Evolutionary conservation across 352 stramenopile species (phyloP).

Genomic region (Pythium graminicola): DNA sequence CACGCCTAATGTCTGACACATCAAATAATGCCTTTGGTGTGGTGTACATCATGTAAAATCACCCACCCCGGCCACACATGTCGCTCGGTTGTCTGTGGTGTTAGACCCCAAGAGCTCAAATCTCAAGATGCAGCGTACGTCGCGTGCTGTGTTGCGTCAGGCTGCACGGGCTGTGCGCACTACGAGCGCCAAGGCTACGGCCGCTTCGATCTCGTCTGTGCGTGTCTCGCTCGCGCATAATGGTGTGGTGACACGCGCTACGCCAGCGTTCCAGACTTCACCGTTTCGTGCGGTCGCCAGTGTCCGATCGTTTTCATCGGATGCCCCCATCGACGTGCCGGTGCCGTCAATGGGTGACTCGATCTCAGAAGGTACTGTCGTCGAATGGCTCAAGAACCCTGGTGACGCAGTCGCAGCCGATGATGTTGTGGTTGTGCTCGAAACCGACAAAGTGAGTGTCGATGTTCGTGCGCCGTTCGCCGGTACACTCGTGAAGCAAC

Average conservation of each 20-base stretch:
- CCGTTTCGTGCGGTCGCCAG: slow-evolving; percentile 15
- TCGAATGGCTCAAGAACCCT: slow-evolving; percentile 92
- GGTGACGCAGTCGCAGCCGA: slow-evolving; percentile 92
- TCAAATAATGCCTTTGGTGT: not conserved
- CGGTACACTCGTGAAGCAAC: slow-evolving; percentile 88
- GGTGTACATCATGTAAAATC: not conserved
- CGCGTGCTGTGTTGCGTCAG: slow-evolving; percentile 18
- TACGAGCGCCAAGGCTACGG: slow-evolving; percentile 1
- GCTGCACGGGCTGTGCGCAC: slow-evolving; percentile 14
- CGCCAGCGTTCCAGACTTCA: not conserved
- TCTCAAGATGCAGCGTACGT: slow-evolving; percentile 21
- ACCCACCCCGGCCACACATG: too few relatives aligned
- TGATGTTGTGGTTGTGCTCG: slow-evolving; percentile 97
- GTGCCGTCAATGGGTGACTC: slow-evolving; percentile 92
- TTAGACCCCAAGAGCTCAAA: not conserved
- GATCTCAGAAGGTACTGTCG: slow-evolving; percentile 97
- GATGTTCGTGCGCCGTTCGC: slow-evolving; percentile 89
- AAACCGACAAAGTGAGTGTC: slow-evolving; percentile 92
- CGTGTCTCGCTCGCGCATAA: not conserved
- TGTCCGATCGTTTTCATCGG: slow-evolving; percentile 31
- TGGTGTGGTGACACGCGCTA: not conserved
- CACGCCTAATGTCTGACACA: too few relatives aligned
- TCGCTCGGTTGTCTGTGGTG: not conserved
- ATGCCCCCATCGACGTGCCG: slow-evolving; percentile 45
- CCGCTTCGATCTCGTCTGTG: not conserved